Evolutionary conservation across 805 yeast species (phyloP), one percentile per base, ranked within the genome.

Genomic region (Zygosaccharomyces lentus): DNA sequence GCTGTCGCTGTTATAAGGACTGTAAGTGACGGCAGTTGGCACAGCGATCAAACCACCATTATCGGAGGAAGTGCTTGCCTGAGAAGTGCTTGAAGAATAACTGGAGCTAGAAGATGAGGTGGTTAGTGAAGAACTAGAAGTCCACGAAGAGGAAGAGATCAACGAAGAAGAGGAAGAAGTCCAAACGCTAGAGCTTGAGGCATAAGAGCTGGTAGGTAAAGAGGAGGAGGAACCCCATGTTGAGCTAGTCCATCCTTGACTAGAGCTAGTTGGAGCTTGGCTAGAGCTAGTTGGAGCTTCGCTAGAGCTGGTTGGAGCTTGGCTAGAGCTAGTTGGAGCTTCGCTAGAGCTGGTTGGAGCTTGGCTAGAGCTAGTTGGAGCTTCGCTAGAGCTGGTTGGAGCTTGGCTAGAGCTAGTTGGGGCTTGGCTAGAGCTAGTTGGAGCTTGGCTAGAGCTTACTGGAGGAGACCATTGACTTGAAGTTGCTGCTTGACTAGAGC

Each of bases 1-100:
- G 27, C 82, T 77, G 59, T 78, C 82, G 59, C 78, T 65, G 46
- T 75, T 73, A 70, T 87, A 90, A 34, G 97, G 97, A 21, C 87
- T 80, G 70, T 85, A 85, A 31, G 80, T 90, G 46, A 85, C 73
- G 16, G 80, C 76, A 29, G 70, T 64, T 54, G 91, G 91, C 30
- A 61, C 61, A 23, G 75, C 59, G 13, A 66, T 43, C 21, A 70
- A 38, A 5, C 45, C 34, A 17, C 59, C 52, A 35, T 55, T 53
- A 5, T 61, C 52, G 27, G 64, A 48, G 19, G 55, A 56, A 15
- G 64, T 45, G 37, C 57, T 41, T 7, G 66, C 48, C 27, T 62
- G 29, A 24, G 62, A 43, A 19, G 61, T 42, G 19, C 53, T 48
- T 10, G 69, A 46, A 30, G 65, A 16, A 10, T 63, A 34, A 6